phyloP scores from a whole-genome alignment of 176 grass and related monocot species.

The Poa pratensis region DNA sequence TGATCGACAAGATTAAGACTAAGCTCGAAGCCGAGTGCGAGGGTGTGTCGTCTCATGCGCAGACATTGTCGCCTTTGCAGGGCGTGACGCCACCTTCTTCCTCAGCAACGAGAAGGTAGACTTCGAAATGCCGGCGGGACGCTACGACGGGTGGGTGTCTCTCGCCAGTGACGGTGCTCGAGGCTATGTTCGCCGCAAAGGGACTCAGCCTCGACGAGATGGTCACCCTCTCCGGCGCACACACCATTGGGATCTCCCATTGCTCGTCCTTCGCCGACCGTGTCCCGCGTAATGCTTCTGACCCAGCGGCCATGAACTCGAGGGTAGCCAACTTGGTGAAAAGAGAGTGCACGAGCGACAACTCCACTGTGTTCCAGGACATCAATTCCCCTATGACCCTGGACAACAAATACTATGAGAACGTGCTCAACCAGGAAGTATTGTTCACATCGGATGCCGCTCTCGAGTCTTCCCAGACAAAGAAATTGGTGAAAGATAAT shows the following conservation, averaged over 20 bases:
- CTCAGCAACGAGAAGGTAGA: too few species aligned
- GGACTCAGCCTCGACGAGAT: constrained; percentile 39
- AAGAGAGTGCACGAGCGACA: too few species aligned
- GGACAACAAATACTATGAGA: too few species aligned
- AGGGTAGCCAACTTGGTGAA: neutral
- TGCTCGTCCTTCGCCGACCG: constrained; percentile 47
- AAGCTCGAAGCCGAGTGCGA: constrained; percentile 34
- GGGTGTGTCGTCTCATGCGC: constrained; percentile 35
- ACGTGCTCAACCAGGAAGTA: too few species aligned
- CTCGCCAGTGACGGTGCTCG: neutral
- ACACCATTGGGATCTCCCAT: constrained; percentile 46
- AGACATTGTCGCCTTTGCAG: constrained; percentile 47
- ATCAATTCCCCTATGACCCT: too few species aligned
- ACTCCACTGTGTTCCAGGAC: too few species aligned
- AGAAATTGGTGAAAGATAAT: too few species aligned
- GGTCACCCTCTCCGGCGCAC: constrained; percentile 54
- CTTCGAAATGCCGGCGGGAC: neutral
- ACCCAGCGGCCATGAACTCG: constrained; percentile 17
- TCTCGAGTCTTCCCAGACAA: too few species aligned
- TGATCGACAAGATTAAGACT: constrained; percentile 33
- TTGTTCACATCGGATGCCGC: too few species aligned
- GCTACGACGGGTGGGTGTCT: neutral
- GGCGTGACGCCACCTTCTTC: constrained; percentile 37
- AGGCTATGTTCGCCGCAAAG: constrained; percentile 23
- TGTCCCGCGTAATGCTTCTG: constrained; percentile 4